These are phyloP conservation scores for Pleurozium schreberi DNA, from an alignment of 225 moss, liverwort and hornwort genomes.

Conservation along the genomic window DNA sequence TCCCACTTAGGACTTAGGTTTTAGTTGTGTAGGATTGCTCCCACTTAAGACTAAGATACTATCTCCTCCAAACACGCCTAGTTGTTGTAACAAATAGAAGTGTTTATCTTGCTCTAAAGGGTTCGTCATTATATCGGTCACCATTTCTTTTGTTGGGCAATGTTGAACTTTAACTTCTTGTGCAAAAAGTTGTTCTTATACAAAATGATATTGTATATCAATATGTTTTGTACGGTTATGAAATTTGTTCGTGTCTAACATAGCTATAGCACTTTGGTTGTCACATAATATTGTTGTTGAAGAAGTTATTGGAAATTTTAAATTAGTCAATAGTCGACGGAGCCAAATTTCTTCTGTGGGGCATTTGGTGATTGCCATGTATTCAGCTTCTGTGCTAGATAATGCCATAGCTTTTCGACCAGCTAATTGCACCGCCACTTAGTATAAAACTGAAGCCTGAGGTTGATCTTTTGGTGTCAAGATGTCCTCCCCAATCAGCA, in stretches of 20 bases:
- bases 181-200: not conserved
- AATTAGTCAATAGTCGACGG: rapidly evolving
- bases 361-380: not conserved
- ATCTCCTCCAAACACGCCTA: not conserved
- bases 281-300: not conserved
- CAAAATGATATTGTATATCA: not conserved
- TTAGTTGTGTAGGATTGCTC: not conserved
- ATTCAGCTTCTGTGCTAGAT: not conserved
- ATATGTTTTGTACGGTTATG: not conserved
- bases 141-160: not conserved
- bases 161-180: not conserved
- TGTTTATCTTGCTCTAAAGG: not conserved
- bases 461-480: not conserved
- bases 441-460: not conserved
- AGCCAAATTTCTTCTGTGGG: not conserved
- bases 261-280: not conserved
- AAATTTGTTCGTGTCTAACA: not conserved
- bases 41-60: not conserved
- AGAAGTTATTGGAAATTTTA: not conserved
- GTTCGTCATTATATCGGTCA: not conserved
- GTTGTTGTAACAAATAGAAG: not conserved
- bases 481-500: not conserved
- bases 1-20: not conserved
- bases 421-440: not conserved
- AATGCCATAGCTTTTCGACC: not conserved